Conservation (phyloP, 192 early-diverging fungal genomes). For the Rhizophagus sp. region DNA sequence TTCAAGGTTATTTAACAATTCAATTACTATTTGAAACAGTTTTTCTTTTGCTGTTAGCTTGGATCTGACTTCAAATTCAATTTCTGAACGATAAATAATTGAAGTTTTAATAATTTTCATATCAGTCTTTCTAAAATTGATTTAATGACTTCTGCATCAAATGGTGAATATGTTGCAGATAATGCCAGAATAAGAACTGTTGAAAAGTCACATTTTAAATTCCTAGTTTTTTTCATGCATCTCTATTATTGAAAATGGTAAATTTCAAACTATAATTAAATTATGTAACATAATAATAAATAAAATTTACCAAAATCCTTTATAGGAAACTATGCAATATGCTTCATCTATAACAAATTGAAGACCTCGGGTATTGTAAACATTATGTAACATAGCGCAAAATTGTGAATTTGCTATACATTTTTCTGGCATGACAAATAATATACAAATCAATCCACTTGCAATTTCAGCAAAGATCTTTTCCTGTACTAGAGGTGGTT, state of each 20-base stretch:
- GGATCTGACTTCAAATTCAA: not conserved
- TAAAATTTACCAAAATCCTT: not conserved
- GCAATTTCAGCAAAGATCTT: slow-evolving; percentile 2
- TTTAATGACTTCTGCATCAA: not conserved
- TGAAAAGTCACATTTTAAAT: not conserved
- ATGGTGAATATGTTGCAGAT: not conserved
- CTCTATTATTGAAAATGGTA: not conserved
- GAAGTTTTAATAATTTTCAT: slow-evolving; percentile 10
- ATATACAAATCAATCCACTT: not conserved
- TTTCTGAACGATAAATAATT: not conserved
- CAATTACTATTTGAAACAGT: not conserved
- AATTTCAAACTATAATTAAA: no score
- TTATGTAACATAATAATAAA: no score
- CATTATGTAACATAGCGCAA: not conserved
- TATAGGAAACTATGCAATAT: slow-evolving; percentile 3
- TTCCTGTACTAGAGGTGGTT: not conserved
- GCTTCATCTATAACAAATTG: slow-evolving; percentile 12
- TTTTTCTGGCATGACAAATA: slow-evolving; percentile 2
- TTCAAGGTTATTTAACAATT: slow-evolving; percentile 4
- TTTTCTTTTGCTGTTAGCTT: not conserved
- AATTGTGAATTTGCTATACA: slow-evolving; percentile 4
- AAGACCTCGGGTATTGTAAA: not conserved
- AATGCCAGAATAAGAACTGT: not conserved
- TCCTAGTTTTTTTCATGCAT: not conserved
- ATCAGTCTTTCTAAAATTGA: not conserved